Evolutionary conservation across 129 eudicot species (phyloP).

Genomic region (Centrapalus pauciflorus): DNA sequence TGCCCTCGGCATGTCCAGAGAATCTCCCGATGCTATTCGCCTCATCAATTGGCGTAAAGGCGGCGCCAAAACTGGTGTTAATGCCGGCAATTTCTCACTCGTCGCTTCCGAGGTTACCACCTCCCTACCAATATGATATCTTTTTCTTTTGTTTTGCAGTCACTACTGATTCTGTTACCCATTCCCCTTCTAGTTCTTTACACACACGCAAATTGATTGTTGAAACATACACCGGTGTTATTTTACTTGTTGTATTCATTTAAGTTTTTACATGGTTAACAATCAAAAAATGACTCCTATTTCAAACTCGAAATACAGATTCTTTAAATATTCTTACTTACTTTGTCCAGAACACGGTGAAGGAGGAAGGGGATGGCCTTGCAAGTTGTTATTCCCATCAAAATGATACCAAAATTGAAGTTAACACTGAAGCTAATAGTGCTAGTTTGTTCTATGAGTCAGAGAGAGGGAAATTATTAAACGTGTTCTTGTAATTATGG

Average conservation of each 20-base stretch:
- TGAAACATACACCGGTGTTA: neutral
- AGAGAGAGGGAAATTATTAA: neutral
- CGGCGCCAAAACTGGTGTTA: constrained; percentile 72
- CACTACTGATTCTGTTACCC: neutral
- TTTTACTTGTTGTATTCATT: neutral
- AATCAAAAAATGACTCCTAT: neutral
- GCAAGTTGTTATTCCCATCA: neutral
- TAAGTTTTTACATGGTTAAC: neutral
- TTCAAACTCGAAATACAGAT: neutral
- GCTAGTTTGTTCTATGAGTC: neutral
- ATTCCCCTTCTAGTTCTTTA: no score
- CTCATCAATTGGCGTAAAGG: constrained; percentile 98
- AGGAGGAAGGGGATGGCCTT: neutral
- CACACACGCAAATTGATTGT: neutral
- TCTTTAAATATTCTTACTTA: neutral
- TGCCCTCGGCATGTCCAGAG: constrained; percentile 84
- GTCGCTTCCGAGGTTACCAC: constrained; percentile 90
- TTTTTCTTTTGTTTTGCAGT: neutral
- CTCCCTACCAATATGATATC: neutral
- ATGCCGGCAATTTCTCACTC: constrained; percentile 79
- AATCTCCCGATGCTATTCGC: constrained; percentile 66
- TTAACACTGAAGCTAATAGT: neutral
- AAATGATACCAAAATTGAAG: neutral
- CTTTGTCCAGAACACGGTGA: neutral
- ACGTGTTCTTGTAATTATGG: neutral